These are phyloP conservation scores for Fusarium sulawesiense DNA, from an alignment of 2,329 filamentous ascomycete genomes.

Conservation along the genomic window DNA sequence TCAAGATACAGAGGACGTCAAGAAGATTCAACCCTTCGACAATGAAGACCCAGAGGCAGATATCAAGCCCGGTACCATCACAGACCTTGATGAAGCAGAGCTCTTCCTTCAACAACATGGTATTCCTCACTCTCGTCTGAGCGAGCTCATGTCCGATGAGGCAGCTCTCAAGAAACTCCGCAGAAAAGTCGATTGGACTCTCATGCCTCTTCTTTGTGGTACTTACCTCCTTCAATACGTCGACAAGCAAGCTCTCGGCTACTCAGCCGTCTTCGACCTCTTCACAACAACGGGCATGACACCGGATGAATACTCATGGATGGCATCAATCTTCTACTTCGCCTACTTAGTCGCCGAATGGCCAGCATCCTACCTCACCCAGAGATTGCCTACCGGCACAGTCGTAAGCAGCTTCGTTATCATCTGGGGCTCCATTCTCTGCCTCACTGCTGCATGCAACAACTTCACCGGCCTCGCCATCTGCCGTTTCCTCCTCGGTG, in stretches of 20 bases:
- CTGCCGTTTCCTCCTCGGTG: conserved; percentile 59
- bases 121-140: conserved; percentile 38
- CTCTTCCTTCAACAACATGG: conserved; percentile 45
- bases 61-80: conserved; percentile 37
- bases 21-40: conserved; percentile 36
- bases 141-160: conserved; percentile 44
- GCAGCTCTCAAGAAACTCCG: conserved; percentile 43
- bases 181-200: conserved; percentile 60
- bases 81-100: conserved; percentile 46
- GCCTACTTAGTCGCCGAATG: conserved; percentile 59
- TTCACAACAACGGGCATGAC: conserved; percentile 61
- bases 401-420: conserved; percentile 51
- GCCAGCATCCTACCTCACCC: conserved; percentile 52
- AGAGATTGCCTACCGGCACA: conserved; percentile 50
- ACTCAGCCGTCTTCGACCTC: conserved; percentile 67
- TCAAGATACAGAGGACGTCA: conserved; percentile 36
- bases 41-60: conserved; percentile 43
- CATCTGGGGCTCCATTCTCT: conserved; percentile 55
- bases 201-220: conserved; percentile 63
- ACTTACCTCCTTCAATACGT: conserved; percentile 66
- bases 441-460: conserved; percentile 56
- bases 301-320: conserved; percentile 62
- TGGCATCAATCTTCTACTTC: conserved; percentile 68
- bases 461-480: conserved; percentile 59
- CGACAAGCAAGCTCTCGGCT: conserved; percentile 66